These are phyloP conservation scores for Hyaloraphidium curvatum DNA, from an alignment of 192 early-diverging fungal genomes.

Conservation along the genomic window DNA sequence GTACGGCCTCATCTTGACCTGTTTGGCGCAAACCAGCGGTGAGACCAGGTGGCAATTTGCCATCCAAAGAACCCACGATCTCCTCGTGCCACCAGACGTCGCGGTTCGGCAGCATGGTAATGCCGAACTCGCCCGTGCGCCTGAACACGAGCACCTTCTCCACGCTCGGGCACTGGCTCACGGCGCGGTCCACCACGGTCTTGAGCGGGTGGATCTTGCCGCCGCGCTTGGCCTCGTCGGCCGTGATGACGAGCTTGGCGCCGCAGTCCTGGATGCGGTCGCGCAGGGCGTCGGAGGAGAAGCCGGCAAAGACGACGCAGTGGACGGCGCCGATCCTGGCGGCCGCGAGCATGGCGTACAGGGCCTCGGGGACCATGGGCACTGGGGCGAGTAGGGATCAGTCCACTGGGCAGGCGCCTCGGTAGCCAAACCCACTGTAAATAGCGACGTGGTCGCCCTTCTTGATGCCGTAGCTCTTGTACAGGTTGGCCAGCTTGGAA, in stretches of 20 bases:
- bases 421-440: slow-evolving; percentile 29
- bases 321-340: slow-evolving; percentile 80
- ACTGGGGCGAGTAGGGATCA: background rate
- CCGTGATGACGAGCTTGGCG: slow-evolving; percentile 67
- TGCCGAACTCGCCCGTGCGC: slow-evolving; percentile 56
- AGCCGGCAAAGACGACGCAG: slow-evolving; percentile 91
- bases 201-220: slow-evolving; percentile 76
- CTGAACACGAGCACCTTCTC: slow-evolving; percentile 49
- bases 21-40: no score
- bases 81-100: slow-evolving; percentile 96
- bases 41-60: no score
- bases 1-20: slow-evolving; percentile 58
- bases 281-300: slow-evolving; percentile 77
- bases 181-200: slow-evolving; percentile 79
- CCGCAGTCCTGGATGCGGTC: slow-evolving; percentile 75
- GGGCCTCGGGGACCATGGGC: slow-evolving; percentile 91
- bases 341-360: slow-evolving; percentile 81
- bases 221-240: slow-evolving; percentile 86
- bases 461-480: slow-evolving; percentile 57
- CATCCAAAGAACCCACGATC: no score
- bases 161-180: slow-evolving; percentile 55
- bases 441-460: slow-evolving; percentile 92
- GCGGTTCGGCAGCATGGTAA: slow-evolving; percentile 49
- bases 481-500: slow-evolving; percentile 64
- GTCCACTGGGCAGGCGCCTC: background rate